A percentile compares a stretch with the other conserved stretches of the same genome.
Conservation (phyloP, 306 rosid genomes). For the Cicer bijugum region DNA sequence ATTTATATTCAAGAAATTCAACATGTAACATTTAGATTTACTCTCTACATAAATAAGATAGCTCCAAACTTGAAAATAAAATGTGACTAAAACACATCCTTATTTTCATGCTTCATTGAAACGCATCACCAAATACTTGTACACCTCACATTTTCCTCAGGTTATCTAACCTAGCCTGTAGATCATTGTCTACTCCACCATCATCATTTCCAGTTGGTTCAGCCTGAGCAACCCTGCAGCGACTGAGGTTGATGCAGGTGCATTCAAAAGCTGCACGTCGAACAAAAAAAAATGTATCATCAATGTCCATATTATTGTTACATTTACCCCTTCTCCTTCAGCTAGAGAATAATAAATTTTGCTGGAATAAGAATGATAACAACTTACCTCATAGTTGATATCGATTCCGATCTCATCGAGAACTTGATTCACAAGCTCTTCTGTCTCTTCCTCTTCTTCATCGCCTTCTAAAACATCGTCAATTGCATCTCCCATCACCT, state of each 20-base stretch:
- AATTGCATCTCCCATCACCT: constrained; percentile 95
- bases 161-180: constrained; percentile 61
- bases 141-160: constrained; percentile 48
- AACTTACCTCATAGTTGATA: constrained; percentile 71
- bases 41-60: constrained; percentile 32
- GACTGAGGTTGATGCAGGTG: constrained; percentile 71
- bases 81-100: constrained; percentile 16
- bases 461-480: constrained; percentile 98
- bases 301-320: constrained; percentile 6
- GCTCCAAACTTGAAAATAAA: constrained; percentile 19
- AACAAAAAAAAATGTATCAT: constrained; percentile 28
- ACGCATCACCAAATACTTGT: background rate
- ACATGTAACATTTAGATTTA: constrained; percentile 14
- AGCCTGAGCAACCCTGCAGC: constrained; percentile 73
- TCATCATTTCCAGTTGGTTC: constrained; percentile 73
- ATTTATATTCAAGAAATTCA: constrained; percentile 15
- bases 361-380: background rate
- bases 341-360: background rate
- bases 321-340: background rate
- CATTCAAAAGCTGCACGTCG: constrained; percentile 65
- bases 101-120: constrained; percentile 29
- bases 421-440: constrained; percentile 88
- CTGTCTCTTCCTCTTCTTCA: constrained; percentile 96
- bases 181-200: constrained; percentile 74
- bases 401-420: constrained; percentile 92